Conservation (phyloP, 805 yeast species). For the Wickerhamiella brachini region DNA sequence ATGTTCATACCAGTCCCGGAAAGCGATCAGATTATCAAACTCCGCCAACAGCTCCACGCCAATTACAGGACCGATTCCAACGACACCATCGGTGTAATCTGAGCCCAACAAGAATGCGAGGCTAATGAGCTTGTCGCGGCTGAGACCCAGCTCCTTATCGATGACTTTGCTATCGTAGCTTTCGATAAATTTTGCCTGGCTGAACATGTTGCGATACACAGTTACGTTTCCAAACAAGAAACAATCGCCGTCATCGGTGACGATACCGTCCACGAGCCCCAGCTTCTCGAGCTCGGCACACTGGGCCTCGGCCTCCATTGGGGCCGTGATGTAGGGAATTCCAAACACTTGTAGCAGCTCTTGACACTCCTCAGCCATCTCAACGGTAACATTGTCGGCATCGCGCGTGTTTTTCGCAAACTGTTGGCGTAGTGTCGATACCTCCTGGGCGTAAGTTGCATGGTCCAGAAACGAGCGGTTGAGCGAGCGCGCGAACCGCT, state of each 20-base stretch:
- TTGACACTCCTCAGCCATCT: constrained; percentile 83
- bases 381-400: constrained; percentile 77
- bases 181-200: constrained; percentile 84
- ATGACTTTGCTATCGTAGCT: constrained; percentile 53
- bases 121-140: constrained; percentile 52
- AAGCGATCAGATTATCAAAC: constrained; percentile 37
- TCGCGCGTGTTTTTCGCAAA: constrained; percentile 62
- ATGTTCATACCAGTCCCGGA: constrained; percentile 44
- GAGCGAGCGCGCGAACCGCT: constrained; percentile 38
- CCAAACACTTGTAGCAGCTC: constrained; percentile 80
- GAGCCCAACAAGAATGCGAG: constrained; percentile 80
- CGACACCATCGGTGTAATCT: constrained; percentile 87
- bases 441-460: constrained; percentile 18
- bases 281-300: constrained; percentile 69
- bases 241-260: constrained; percentile 96
- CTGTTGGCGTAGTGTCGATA: constrained; percentile 41
- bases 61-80: constrained; percentile 87
- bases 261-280: constrained; percentile 79
- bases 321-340: constrained; percentile 88
- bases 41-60: constrained; percentile 86
- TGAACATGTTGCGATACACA: constrained; percentile 86
- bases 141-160: constrained; percentile 49
- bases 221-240: constrained; percentile 77
- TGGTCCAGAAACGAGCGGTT: constrained; percentile 17
- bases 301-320: constrained; percentile 99